These are phyloP conservation scores for Hypericum perforatum DNA, from an alignment of 345 rosid species.

Conservation along the genomic window DNA sequence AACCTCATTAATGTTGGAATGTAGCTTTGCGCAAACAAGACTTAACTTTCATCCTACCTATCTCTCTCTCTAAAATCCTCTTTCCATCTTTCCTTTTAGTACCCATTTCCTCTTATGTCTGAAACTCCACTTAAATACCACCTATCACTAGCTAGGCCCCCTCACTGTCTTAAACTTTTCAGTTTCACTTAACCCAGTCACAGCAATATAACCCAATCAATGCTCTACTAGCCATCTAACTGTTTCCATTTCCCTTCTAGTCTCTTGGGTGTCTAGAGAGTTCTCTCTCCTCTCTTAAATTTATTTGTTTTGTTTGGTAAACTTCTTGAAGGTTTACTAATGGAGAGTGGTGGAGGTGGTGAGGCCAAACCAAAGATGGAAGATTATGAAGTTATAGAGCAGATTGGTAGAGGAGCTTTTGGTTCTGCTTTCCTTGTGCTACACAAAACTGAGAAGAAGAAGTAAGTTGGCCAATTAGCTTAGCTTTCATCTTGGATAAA, in stretches of 20 bases:
- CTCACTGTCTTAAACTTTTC: conserved; percentile 1
- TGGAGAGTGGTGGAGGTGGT: conserved; percentile 40
- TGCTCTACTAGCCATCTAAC: no score
- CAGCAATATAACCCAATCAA: background rate
- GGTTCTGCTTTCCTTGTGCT: conserved; percentile 83
- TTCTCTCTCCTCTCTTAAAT: background rate
- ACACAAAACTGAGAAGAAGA: conserved; percentile 55
- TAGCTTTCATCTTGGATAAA: background rate
- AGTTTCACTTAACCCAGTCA: background rate
- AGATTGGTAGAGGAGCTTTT: conserved; percentile 77
- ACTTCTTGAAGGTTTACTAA: conserved; percentile 18
- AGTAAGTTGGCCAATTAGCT: conserved; percentile 28
- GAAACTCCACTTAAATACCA: conserved; percentile 10
- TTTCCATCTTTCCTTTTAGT: conserved; percentile 16
- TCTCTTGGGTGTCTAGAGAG: no score
- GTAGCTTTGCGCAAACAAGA: conserved; percentile 21
- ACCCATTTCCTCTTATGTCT: conserved; percentile 4
- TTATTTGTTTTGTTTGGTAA: conserved; percentile 1
- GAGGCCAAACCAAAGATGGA: conserved; percentile 58
- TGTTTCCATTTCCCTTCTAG: no score
- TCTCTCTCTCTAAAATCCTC: conserved; percentile 11
- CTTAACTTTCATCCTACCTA: conserved; percentile 12
- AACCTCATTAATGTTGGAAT: conserved; percentile 19
- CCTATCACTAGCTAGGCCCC: background rate
- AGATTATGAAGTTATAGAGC: conserved; percentile 71